Base-by-base conservation (phyloP, 2,329 filamentous ascomycete species). In the Neonectria magnoliae region DNA sequence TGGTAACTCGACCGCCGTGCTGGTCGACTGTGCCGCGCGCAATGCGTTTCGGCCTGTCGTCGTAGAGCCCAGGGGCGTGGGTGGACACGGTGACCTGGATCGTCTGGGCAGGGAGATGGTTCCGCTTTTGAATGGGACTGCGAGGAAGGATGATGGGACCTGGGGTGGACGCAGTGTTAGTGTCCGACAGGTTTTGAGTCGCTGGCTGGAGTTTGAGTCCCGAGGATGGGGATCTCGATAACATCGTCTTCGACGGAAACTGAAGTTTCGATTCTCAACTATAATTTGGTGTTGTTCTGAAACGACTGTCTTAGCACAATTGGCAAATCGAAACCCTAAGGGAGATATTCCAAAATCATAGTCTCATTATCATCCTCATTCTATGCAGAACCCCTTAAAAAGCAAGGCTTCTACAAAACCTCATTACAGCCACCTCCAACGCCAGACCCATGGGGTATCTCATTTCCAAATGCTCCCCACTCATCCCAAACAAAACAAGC, bases 151-250 rank as follows among this genome's bases (percentile, higher is more conserved):
- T 27, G 85, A 87, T 57, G 83, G 81, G 4, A 80, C 79, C 5
- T 90, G 86, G 87, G 84, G 81, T 55, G 88, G 87, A 10, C 83
- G 86, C 66, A 88, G 83, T 13, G 84, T 91, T 1, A 81, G 87
- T 57, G 79, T 91, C 10, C 82, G 81, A 56, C 82, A 81, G 65
- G 82, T 93, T 18, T 78, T 91, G 42, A 81, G 83, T 18, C 85
- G 90, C 36, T 94, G 92, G 91, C 93, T 92, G 14, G 60, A 66
- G 42, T 68, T 71, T 29, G 65, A 74, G 36, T 29, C 6, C 16
- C 44, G 25, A 36, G 60, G 66, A 6, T 50, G 66, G 31, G n/a
- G 41, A 45, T 8, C 6, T 11, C 33, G 18, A 6, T 65, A 61
- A 33, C 27, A 14, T 20, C 11, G 2, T 7, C 6, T 6, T 36